Conservation (phyloP, 140 eudicot species). For the Stevia rebaudiana region DNA sequence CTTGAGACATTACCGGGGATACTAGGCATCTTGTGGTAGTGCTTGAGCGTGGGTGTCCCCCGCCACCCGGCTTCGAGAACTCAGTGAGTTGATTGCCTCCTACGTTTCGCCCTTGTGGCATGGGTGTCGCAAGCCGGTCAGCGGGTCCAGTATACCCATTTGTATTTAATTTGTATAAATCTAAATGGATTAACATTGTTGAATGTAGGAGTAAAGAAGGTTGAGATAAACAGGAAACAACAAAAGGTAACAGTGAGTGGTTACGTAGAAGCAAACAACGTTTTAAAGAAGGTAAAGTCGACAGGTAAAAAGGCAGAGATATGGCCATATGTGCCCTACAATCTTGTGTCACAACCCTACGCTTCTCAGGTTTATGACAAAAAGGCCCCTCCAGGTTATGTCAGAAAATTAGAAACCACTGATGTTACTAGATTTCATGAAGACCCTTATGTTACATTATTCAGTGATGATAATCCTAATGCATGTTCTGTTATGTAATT, state of each 20-base stretch:
- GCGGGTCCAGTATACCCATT: too few species aligned
- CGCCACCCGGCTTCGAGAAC: too few species aligned
- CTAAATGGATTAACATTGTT: too few species aligned
- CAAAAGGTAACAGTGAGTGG: constrained; percentile 81
- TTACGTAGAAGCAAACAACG: constrained; percentile 60
- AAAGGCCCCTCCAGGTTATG: constrained; percentile 85
- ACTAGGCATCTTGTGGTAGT: too few species aligned
- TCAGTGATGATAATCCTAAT: constrained; percentile 83
- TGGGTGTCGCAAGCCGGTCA: too few species aligned
- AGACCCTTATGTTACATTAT: constrained; percentile 55
- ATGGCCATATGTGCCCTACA: constrained; percentile 90
- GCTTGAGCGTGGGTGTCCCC: too few species aligned
- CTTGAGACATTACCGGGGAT: too few species aligned
- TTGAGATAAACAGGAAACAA: constrained; percentile 71
- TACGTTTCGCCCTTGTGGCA: too few species aligned
- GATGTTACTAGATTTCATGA: constrained; percentile 38
- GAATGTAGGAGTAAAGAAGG: constrained; percentile 63
- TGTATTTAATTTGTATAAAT: too few species aligned
- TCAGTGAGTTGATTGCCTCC: too few species aligned
- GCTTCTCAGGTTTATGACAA: constrained; percentile 68
- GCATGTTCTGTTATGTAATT: constrained; percentile 73
- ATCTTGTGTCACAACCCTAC: constrained; percentile 74
- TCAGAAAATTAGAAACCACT: constrained; percentile 51
- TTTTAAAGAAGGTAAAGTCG: constrained; percentile 61
- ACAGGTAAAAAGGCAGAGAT: constrained; percentile 87